A percentile compares a stretch with the other conserved stretches of the same genome.
phyloP scores from a whole-genome alignment of 495 filamentous ascomycete genomes.

The Annulohypoxylon maeteangense region DNA sequence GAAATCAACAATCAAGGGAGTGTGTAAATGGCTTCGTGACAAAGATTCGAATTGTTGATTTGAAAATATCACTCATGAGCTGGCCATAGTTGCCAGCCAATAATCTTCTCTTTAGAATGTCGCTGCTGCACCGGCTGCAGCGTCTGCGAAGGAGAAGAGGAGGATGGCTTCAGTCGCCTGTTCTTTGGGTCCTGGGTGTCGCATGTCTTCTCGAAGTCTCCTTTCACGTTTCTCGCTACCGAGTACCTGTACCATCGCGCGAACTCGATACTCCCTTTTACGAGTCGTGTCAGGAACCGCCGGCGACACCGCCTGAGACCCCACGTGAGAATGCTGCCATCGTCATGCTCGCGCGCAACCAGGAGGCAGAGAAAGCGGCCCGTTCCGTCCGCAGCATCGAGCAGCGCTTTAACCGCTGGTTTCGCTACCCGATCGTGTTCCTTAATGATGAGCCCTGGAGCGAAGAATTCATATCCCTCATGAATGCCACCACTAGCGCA shows the following conservation, averaged over 20 bases:
- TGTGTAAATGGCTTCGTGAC: conserved; percentile 11
- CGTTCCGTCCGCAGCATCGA: conserved; percentile 93
- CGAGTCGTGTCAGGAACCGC: conserved; percentile 55
- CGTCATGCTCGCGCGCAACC: conserved; percentile 92
- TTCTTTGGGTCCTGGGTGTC: conserved; percentile 43
- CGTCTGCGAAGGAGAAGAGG: conserved; percentile 43
- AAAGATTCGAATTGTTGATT: conserved; percentile 2
- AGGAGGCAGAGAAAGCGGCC: conserved; percentile 89
- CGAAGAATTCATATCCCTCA: conserved; percentile 83
- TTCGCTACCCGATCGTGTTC: conserved; percentile 95
- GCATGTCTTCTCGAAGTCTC: conserved; percentile 48
- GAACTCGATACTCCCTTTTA: conserved; percentile 58
- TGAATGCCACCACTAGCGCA: conserved; percentile 84
- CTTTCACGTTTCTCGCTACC: conserved; percentile 44
- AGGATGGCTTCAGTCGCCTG: conserved; percentile 41
- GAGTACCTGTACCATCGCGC: conserved; percentile 47
- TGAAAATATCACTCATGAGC: conserved; percentile 18
- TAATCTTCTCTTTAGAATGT: conserved; percentile 7
- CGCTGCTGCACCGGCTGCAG: conserved; percentile 36
- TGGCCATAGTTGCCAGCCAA: conserved; percentile 2
- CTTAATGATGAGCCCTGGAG: conserved; percentile 91
- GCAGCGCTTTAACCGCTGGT: conserved; percentile 97
- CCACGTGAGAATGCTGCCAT: conserved; percentile 90
- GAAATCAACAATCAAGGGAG: background rate
- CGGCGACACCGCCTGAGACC: conserved; percentile 52